Percentiles rank a stretch among this genome's conserved stretches.
Evolutionary conservation across 2,329 filamentous ascomycete genomes (phyloP).

Genomic region (Alternaria triticimaculans): DNA sequence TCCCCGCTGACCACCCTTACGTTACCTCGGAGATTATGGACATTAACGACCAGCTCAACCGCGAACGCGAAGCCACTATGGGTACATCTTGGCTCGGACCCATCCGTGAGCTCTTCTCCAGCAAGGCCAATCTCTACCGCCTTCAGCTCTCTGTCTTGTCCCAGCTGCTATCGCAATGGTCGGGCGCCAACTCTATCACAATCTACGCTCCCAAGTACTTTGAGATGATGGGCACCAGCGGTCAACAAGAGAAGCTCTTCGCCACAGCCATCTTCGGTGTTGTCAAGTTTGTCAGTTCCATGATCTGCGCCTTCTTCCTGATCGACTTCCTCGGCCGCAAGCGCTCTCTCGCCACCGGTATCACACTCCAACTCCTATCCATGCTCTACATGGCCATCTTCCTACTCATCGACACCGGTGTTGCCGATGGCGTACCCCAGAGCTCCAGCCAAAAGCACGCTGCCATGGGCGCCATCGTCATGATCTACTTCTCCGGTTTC

Average conservation of each 20-base stretch:
- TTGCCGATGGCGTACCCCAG: slow-evolving; percentile 58
- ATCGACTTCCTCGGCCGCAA: slow-evolving; percentile 82
- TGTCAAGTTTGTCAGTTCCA: slow-evolving; percentile 71
- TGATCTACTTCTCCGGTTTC: slow-evolving; percentile 64
- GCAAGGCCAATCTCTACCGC: slow-evolving; percentile 74
- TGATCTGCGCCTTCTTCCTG: slow-evolving; percentile 77
- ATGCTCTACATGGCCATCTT: slow-evolving; percentile 64
- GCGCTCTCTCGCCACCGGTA: slow-evolving; percentile 57
- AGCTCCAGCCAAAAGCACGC: slow-evolving; percentile 59
- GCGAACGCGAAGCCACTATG: slow-evolving; percentile 74
- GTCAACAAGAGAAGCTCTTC: slow-evolving; percentile 72
- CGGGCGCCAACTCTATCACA: slow-evolving; percentile 62
- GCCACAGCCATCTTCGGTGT: slow-evolving; percentile 79
- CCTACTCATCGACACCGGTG: slow-evolving; percentile 65
- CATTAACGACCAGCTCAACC: slow-evolving; percentile 71
- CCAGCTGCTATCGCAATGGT: slow-evolving; percentile 77
- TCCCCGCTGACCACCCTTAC: slow-evolving; percentile 66
- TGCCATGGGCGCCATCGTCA: slow-evolving; percentile 69
- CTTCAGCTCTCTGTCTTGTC: slow-evolving; percentile 72
- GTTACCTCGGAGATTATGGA: slow-evolving; percentile 66
- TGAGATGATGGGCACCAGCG: slow-evolving; percentile 71
- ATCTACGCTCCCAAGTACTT: slow-evolving; percentile 76
- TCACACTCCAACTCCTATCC: slow-evolving; percentile 56
- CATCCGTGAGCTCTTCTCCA: slow-evolving; percentile 71
- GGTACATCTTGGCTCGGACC: slow-evolving; percentile 70